Evolutionary conservation across 2,329 filamentous ascomycete species (phyloP).

Genomic region (Hymenoscyphus fructigenus): DNA sequence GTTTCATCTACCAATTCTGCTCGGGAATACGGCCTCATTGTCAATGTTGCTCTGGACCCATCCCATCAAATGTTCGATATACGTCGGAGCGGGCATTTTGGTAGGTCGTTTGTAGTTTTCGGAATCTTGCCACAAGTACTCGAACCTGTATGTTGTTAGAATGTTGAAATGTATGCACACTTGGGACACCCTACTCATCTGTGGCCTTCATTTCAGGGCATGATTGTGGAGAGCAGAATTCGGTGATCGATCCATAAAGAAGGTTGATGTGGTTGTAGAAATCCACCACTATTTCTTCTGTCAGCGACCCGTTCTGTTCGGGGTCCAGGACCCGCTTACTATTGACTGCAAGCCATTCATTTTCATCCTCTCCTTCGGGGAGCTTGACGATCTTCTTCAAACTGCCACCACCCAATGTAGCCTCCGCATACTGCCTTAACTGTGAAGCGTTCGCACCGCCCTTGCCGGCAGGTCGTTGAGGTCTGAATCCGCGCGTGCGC

Average conservation of each 20-base stretch:
- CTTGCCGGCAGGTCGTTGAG: slow-evolving; percentile 81
- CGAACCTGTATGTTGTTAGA: slow-evolving; percentile 62
- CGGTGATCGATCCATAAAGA: slow-evolving; percentile 96
- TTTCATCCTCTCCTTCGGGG: slow-evolving; percentile 94
- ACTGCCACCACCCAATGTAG: slow-evolving; percentile 91
- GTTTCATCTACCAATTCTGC: slow-evolving; percentile 69
- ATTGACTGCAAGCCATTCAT: slow-evolving; percentile 98
- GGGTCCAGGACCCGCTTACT: slow-evolving; percentile 53
- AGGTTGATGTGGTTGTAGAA: slow-evolving; percentile 99
- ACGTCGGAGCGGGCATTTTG: slow-evolving; percentile 95
- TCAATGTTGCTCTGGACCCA: slow-evolving; percentile 97
- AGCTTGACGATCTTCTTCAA: slow-evolving; percentile 94
- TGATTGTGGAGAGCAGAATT: slow-evolving; percentile 96
- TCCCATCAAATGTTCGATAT: slow-evolving; percentile 95
- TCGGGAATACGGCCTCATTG: slow-evolving; percentile 94
- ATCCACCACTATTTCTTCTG: slow-evolving; percentile 77
- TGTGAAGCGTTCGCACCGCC: slow-evolving; percentile 69
- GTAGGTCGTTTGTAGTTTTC: slow-evolving; percentile 94
- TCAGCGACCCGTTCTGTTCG: slow-evolving; percentile 29
- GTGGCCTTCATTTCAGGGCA: slow-evolving; percentile 99
- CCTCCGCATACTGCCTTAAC: slow-evolving; percentile 95
- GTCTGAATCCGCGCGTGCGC: slow-evolving; percentile 87
- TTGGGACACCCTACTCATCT: slow-evolving; percentile 68
- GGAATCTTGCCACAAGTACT: slow-evolving; percentile 98
- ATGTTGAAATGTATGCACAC: slow-evolving; percentile 1